Percentiles rank a stretch among this genome's conserved stretches.
Evolutionary conservation across 257 asterid species (phyloP).

Genomic region (Solanum bulbocastanum): DNA sequence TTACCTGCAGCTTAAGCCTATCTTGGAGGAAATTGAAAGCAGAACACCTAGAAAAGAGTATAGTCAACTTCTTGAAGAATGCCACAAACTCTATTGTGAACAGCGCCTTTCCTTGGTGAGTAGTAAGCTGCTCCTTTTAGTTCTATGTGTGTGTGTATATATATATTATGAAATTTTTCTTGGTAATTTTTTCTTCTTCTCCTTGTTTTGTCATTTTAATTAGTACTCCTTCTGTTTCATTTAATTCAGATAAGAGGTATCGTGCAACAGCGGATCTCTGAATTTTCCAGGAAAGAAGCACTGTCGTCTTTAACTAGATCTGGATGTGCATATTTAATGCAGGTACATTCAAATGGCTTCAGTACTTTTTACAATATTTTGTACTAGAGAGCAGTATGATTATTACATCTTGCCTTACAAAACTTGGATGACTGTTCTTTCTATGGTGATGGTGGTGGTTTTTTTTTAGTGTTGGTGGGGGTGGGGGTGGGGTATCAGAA

Average conservation of each 20-base stretch:
- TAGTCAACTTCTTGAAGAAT: conserved; percentile 79
- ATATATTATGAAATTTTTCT: not conserved
- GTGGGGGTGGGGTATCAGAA: not conserved
- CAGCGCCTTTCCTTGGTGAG: conserved; percentile 92
- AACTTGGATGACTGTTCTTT: not conserved
- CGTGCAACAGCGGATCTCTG: conserved; percentile 87
- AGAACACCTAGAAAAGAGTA: conserved; percentile 92
- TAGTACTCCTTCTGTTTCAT: conserved; percentile 3
- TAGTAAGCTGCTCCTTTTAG: not conserved
- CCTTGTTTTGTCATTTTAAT: not conserved
- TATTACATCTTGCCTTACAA: not conserved
- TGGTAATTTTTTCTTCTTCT: not conserved
- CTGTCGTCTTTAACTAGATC: conserved; percentile 90
- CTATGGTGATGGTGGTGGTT: not conserved
- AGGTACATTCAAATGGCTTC: conserved; percentile 38
- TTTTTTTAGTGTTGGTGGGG: not conserved
- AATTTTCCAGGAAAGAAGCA: conserved; percentile 79
- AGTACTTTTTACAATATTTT: not conserved
- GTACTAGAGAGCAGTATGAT: not conserved
- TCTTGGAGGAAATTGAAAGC: conserved; percentile 89
- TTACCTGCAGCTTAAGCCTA: conserved; percentile 79
- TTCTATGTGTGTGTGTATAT: not conserved
- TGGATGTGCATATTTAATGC: conserved; percentile 96
- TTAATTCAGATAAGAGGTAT: conserved; percentile 62
- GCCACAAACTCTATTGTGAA: conserved; percentile 95